These are phyloP conservation scores for sorghum (Sorghum bicolor) DNA, from an alignment of 176 grass and related monocot species.

Conservation along the genomic window DNA sequence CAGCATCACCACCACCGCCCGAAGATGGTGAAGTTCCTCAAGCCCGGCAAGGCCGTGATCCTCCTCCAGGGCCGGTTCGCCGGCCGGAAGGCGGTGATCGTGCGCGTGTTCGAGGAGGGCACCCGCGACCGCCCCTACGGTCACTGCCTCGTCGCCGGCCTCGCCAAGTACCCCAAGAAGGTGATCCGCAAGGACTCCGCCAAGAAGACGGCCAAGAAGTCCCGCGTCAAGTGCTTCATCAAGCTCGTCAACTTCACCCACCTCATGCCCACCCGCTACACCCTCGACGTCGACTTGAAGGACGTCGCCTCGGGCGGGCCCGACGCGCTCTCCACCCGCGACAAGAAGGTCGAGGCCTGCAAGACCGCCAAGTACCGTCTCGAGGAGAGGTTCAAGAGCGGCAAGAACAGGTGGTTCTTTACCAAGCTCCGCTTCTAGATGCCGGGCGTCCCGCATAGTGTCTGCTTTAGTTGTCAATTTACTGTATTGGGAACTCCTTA, in stretches of 20 bases:
- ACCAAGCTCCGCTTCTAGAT: background rate
- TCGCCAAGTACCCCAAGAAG: background rate
- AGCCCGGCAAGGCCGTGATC: background rate
- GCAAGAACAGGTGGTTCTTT: constrained; percentile 2
- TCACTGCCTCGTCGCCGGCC: background rate
- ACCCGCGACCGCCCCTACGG: background rate
- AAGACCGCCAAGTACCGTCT: background rate
- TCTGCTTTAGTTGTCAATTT: background rate
- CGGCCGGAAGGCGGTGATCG: background rate
- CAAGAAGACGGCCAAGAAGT: background rate
- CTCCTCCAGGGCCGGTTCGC: background rate
- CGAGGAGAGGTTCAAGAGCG: background rate
- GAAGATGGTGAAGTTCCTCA: background rate
- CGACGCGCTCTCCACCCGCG: background rate
- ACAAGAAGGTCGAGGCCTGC: background rate
- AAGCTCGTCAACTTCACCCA: background rate
- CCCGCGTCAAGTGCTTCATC: background rate
- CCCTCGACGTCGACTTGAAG: background rate
- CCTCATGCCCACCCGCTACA: constrained; percentile 1
- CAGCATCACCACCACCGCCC: background rate
- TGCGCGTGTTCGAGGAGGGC: background rate
- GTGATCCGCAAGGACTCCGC: background rate
- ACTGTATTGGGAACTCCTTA: background rate
- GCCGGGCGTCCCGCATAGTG: background rate
- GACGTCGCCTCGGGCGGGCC: background rate